These are phyloP conservation scores for Arachnomyces sp. DNA, from an alignment of 2,329 filamentous ascomycete species.

Conservation along the genomic window DNA sequence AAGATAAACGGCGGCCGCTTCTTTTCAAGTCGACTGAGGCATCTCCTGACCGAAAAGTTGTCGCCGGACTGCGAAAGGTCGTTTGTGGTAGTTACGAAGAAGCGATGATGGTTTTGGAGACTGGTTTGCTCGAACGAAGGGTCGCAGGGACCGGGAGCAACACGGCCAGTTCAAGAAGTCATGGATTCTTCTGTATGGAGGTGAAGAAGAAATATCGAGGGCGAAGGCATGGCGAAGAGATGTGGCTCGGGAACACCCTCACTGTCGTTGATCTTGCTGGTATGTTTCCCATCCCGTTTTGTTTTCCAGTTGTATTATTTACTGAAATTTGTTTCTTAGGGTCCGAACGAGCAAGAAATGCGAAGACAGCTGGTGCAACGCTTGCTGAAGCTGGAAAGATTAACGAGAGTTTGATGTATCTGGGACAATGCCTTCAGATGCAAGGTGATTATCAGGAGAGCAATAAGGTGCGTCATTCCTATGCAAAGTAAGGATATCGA, in stretches of 20 bases:
- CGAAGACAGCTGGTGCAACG: constrained; percentile 88
- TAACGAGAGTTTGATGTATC: constrained; percentile 96
- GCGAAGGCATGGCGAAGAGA: constrained; percentile 45
- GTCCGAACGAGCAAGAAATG: constrained; percentile 85
- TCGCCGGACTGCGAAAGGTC: constrained; percentile 84
- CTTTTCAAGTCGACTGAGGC: constrained; percentile 88
- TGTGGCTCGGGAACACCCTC: constrained; percentile 70
- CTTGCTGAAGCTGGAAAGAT: constrained; percentile 96
- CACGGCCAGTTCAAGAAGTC: constrained; percentile 82
- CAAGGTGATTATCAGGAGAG: constrained; percentile 72
- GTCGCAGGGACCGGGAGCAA: constrained; percentile 91
- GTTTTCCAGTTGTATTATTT: no score
- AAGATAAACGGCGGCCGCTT: constrained; percentile 70
- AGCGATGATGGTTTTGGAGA: constrained; percentile 81
- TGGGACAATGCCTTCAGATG: constrained; percentile 94
- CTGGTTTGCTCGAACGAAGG: constrained; percentile 75
- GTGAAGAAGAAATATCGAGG: constrained; percentile 67
- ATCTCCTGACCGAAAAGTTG: constrained; percentile 86
- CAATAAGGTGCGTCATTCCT: constrained; percentile 54
- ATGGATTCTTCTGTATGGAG: constrained; percentile 94
- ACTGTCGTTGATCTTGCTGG: constrained; percentile 90
- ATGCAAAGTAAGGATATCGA: background rate
- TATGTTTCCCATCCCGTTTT: constrained; percentile 19
- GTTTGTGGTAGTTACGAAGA: constrained; percentile 76
- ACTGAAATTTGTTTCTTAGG: constrained; percentile 30